Percentiles rank a stretch among this genome's conserved stretches.
These are phyloP conservation scores for Aspergillus nanangensis DNA, from an alignment of 495 filamentous ascomycete genomes.

Conservation along the genomic window DNA sequence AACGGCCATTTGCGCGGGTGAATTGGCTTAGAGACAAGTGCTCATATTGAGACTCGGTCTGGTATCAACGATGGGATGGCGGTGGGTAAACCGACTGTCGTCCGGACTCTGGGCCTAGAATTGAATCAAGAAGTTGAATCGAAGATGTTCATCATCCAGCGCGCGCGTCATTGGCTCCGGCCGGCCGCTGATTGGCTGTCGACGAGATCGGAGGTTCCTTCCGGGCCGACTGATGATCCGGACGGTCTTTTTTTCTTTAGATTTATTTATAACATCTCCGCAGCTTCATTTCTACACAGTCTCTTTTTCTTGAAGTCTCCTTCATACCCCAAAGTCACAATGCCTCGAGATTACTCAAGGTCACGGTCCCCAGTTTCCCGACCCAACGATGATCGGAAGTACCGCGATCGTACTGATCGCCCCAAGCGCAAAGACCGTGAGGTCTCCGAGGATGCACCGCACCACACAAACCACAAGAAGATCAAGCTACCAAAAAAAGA, in stretches of 20 bases:
- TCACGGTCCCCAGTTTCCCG: slow-evolving; percentile 2
- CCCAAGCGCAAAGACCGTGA: slow-evolving; percentile 29
- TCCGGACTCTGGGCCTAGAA: not conserved
- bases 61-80: not conserved
- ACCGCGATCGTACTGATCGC: slow-evolving; percentile 12
- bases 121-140: not conserved
- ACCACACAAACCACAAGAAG: slow-evolving; percentile 10
- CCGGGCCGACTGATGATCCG: slow-evolving; percentile 24
- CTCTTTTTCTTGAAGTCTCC: not conserved
- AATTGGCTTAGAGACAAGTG: slow-evolving; percentile 18
- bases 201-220: slow-evolving; percentile 15
- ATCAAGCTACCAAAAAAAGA: slow-evolving; percentile 19
- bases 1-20: slow-evolving; percentile 1
- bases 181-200: slow-evolving; percentile 24
- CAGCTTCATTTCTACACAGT: slow-evolving; percentile 10
- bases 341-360: slow-evolving; percentile 10
- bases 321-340: slow-evolving; percentile 2
- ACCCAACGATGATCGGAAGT: slow-evolving; percentile 11
- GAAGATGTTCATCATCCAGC: too few species aligned
- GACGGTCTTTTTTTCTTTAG: slow-evolving; percentile 10
- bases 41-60: too few species aligned
- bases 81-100: not conserved
- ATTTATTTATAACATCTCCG: too few species aligned
- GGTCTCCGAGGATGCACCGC: slow-evolving; percentile 21
- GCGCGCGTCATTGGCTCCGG: slow-evolving; percentile 19